Conservation (phyloP, 2,329 filamentous ascomycete species). For the Colletotrichum ledebouriae region DNA sequence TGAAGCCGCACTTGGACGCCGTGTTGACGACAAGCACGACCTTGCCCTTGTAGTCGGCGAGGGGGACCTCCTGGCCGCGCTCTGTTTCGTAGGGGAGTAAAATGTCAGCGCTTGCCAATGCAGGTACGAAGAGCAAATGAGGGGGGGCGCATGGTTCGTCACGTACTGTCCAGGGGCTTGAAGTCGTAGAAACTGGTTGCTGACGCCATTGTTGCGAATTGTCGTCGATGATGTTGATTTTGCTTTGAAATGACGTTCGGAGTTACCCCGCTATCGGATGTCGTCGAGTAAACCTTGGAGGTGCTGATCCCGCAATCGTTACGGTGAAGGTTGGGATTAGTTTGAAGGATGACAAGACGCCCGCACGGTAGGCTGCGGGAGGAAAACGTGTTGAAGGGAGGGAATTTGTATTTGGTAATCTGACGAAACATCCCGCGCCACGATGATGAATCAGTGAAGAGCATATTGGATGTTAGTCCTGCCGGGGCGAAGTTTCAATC, state of each 20-base stretch:
- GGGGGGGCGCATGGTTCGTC: background rate
- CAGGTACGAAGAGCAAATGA: background rate
- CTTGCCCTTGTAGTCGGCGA: constrained; percentile 85
- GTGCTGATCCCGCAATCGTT: constrained; percentile 10
- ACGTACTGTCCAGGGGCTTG: constrained; percentile 83
- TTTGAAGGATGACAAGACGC: background rate
- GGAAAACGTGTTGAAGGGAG: constrained; percentile 19
- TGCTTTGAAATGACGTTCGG: background rate
- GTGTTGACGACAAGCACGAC: constrained; percentile 98
- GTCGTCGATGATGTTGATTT: constrained; percentile 13
- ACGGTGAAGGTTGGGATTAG: background rate
- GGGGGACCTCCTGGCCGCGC: constrained; percentile 78
- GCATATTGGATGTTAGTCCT: constrained; percentile 16
- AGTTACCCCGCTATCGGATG: constrained; percentile 32
- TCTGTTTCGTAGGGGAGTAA: constrained; percentile 61
- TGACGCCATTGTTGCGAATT: constrained; percentile 52
- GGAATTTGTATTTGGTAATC: constrained; percentile 21
- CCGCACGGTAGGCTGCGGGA: background rate
- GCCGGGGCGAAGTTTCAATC: constrained; percentile 41
- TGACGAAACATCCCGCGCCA: constrained; percentile 29
- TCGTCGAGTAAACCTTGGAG: constrained; percentile 15
- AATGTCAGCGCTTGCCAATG: constrained; percentile 12
- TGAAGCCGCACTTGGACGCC: constrained; percentile 98
- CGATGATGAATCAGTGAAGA: constrained; percentile 11
- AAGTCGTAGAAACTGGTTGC: constrained; percentile 80